These are phyloP conservation scores for Tricholoma bakamatsutake DNA, from an alignment of 768 basidiomycete species.

Conservation along the genomic window DNA sequence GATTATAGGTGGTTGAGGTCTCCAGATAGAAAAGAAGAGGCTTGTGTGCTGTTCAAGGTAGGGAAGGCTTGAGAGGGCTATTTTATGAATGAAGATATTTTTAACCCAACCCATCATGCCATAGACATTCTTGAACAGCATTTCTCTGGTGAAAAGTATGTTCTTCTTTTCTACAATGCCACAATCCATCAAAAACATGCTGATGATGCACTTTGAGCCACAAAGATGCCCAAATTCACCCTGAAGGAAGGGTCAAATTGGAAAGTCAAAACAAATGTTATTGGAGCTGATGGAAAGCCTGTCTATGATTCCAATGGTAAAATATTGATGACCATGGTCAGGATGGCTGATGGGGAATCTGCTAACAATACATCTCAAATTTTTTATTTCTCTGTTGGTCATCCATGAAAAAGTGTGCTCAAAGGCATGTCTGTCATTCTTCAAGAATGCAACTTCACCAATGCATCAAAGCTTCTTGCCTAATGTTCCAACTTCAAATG, in stretches of 20 bases:
- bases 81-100: constrained; percentile 18
- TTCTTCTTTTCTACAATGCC: constrained; percentile 22
- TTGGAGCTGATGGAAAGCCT: neutral
- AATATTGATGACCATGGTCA: neutral
- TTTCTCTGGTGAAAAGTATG: constrained; percentile 19
- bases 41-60: constrained; percentile 16
- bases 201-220: neutral
- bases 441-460: too few species aligned
- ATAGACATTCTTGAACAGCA: constrained; percentile 21
- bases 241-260: neutral
- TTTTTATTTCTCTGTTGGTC: too few species aligned
- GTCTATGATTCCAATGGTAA: constrained; percentile 4
- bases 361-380: too few species aligned
- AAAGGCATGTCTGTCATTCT: too few species aligned
- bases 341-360: neutral
- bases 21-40: constrained; percentile 13
- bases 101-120: constrained; percentile 14
- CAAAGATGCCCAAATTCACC: constrained; percentile 3
- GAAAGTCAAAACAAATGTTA: neutral
- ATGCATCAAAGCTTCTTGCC: too few species aligned
- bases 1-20: constrained; percentile 25
- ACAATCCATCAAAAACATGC: constrained; percentile 21
- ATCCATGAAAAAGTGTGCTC: too few species aligned
- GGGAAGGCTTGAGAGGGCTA: constrained; percentile 23
- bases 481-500: too few species aligned